Evolutionary conservation across 2,329 filamentous ascomycete species (phyloP).

Genomic region (Sporothrix pallida): DNA sequence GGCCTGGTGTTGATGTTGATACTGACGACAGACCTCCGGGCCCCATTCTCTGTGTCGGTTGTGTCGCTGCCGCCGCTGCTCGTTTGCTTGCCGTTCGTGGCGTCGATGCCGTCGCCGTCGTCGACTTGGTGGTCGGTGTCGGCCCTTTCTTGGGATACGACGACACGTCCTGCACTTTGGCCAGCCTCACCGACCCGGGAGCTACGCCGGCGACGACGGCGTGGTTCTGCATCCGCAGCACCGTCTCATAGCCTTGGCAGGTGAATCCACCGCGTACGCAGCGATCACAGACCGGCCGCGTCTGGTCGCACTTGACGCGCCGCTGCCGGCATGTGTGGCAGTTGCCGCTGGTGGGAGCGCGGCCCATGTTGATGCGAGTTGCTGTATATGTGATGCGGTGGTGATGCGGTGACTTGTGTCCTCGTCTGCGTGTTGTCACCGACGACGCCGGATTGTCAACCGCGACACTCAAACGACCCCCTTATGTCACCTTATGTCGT

Average conservation of each 20-base stretch:
- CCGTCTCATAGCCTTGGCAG: conserved; percentile 41
- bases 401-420: not conserved
- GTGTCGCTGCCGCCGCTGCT: not conserved
- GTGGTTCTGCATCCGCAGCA: conserved; percentile 42
- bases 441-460: no score
- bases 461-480: no score
- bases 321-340: conserved; percentile 43
- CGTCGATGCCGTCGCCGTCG: not conserved
- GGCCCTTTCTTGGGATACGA: conserved; percentile 34
- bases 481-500: not conserved
- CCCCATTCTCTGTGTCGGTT: not conserved
- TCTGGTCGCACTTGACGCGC: conserved; percentile 43
- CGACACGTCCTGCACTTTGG: conserved; percentile 38
- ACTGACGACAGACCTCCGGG: not conserved
- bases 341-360: conserved; percentile 42
- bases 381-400: not conserved
- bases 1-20: not conserved
- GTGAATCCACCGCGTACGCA: conserved; percentile 40
- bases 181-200: conserved; percentile 39
- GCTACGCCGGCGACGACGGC: conserved; percentile 39
- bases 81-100: not conserved
- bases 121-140: not conserved
- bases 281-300: conserved; percentile 39
- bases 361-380: conserved; percentile 37
- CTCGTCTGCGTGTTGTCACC: not conserved